Conservation (phyloP, 2,329 filamentous ascomycete genomes). For the Pseudocercospora musae region DNA sequence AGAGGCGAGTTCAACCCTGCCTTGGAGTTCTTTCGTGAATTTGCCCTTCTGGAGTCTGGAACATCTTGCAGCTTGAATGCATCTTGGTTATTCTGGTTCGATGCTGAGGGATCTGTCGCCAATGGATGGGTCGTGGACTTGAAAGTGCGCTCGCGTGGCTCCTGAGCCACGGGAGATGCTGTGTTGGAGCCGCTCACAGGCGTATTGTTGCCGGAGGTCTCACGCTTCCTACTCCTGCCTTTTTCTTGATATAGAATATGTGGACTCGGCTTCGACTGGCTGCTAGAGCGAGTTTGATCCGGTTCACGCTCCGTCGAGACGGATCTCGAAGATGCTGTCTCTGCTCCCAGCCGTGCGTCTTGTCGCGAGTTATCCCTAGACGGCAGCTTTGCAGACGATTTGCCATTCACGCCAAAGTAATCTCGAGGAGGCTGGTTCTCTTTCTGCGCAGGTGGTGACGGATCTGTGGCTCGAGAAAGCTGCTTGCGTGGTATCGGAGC, state of each 20-base stretch:
- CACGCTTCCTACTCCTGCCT: constrained; percentile 54
- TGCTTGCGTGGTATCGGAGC: constrained; percentile 28
- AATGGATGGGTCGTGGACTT: constrained; percentile 28
- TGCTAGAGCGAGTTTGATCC: constrained; percentile 25
- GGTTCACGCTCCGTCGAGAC: constrained; percentile 44
- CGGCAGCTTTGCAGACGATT: constrained; percentile 32
- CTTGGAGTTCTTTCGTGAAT: constrained; percentile 45
- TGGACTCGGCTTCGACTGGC: constrained; percentile 58
- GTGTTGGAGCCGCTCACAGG: constrained; percentile 26
- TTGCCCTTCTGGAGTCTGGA: constrained; percentile 59
- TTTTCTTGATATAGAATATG: constrained; percentile 92
- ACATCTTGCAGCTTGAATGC: constrained; percentile 76
- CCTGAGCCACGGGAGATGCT: constrained; percentile 27
- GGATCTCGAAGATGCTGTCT: constrained; percentile 41
- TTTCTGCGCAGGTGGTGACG: constrained; percentile 26
- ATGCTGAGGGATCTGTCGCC: constrained; percentile 28
- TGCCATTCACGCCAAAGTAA: constrained; percentile 39
- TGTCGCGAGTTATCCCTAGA: constrained; percentile 42
- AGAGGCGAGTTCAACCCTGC: constrained; percentile 43
- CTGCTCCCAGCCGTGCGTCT: constrained; percentile 34
- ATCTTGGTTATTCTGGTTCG: constrained; percentile 32
- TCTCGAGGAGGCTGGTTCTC: constrained; percentile 39
- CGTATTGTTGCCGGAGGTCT: constrained; percentile 28
- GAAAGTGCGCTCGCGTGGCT: constrained; percentile 14
- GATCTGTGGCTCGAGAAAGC: constrained; percentile 24